phyloP scores from a whole-genome alignment of 768 basidiomycete genomes.

The Hericium erinaceus region DNA sequence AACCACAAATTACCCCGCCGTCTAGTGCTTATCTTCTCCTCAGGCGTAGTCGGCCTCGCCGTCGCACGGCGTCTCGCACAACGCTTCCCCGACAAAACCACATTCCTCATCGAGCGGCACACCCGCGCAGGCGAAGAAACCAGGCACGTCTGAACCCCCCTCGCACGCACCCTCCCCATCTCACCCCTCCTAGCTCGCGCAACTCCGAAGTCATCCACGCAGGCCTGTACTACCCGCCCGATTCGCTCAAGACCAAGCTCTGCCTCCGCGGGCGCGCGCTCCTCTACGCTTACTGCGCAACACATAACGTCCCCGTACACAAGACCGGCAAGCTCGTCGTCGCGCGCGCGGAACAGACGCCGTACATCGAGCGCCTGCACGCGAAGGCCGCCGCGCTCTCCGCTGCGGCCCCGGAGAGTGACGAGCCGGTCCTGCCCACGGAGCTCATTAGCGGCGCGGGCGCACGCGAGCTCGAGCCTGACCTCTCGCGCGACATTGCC shows the following conservation, averaged over 20 bases:
- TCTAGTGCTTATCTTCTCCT: background rate
- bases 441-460: constrained; percentile 58
- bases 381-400: constrained; percentile 46
- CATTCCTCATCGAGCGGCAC: constrained; percentile 77
- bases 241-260: constrained; percentile 77
- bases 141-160: constrained; percentile 37
- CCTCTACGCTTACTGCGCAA: constrained; percentile 68
- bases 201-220: constrained; percentile 91
- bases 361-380: constrained; percentile 65
- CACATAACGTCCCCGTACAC: constrained; percentile 51
- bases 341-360: constrained; percentile 53
- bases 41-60: constrained; percentile 80
- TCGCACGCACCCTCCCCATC: background rate
- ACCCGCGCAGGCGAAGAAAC: constrained; percentile 72
- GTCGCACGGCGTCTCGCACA: constrained; percentile 67
- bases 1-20: background rate
- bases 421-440: constrained; percentile 36
- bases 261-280: constrained; percentile 82
- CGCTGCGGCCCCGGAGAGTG: constrained; percentile 34
- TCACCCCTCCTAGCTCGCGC: constrained; percentile 49
- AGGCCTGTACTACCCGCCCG: constrained; percentile 80
- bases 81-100: constrained; percentile 57
- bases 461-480: constrained; percentile 72
- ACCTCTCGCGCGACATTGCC: constrained; percentile 60
- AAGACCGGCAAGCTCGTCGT: constrained; percentile 89